Conservation (phyloP, 768 basidiomycete species). For the Pulveroboletus sp. region DNA sequence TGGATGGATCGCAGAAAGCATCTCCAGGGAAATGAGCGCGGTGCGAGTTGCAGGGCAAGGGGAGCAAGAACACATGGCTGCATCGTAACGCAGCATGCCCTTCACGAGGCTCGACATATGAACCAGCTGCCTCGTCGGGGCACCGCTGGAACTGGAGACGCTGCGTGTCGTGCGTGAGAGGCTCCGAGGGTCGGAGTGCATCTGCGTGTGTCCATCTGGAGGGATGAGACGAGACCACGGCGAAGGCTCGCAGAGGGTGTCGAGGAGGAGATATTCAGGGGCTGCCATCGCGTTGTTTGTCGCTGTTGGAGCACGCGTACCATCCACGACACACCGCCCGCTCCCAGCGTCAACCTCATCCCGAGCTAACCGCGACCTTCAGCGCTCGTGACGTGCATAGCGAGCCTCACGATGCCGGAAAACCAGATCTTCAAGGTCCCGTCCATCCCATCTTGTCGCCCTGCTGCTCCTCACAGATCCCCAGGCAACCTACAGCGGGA, state of each 20-base stretch:
- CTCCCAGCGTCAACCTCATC: constrained; percentile 17
- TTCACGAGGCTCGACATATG: constrained; percentile 15
- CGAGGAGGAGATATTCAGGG: constrained; percentile 10
- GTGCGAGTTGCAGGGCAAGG: constrained; percentile 10
- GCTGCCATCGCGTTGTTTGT: constrained; percentile 36
- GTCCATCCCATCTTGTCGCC: neutral
- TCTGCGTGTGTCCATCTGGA: neutral
- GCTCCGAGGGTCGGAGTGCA: neutral
- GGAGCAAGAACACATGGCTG: constrained; percentile 13
- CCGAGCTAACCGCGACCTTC: neutral
- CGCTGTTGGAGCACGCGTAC: constrained; percentile 38
- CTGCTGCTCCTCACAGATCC: constrained; percentile 2
- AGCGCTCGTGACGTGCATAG: constrained; percentile 9
- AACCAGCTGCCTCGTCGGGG: neutral
- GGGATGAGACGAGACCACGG: neutral
- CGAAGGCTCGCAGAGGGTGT: neutral
- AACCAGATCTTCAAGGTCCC: constrained; percentile 86
- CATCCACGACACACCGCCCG: constrained; percentile 7
- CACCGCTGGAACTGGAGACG: neutral
- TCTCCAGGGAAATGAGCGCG: neutral
- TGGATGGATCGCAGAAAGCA: neutral
- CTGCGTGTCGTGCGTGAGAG: neutral
- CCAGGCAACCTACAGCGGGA: constrained; percentile 89
- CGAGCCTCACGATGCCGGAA: constrained; percentile 60
- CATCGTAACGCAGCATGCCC: constrained; percentile 11